Evolutionary conservation across 2,329 filamentous ascomycete genomes (phyloP), one percentile per base, ranked within the genome.

Genomic region (Shiraia sp.): DNA sequence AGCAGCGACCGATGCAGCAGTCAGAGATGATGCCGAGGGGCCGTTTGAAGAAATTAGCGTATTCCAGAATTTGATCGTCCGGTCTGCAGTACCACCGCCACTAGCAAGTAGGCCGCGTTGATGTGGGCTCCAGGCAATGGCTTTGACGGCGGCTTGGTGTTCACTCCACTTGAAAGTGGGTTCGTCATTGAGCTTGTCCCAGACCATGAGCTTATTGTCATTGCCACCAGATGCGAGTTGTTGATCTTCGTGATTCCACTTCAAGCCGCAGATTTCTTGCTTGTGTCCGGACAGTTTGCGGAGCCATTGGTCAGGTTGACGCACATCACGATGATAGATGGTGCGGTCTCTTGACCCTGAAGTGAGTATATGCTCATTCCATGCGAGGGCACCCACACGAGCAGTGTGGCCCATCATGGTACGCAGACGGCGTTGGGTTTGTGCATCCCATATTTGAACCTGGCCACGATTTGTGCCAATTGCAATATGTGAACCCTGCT

Each of bases 131-230:
- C 93, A 99, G 8, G 93, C 86, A 51, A 99, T 96, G 4, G 93
- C 93, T 70, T 99, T 99, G 36, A 99, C 93, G 7, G 93, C 93
- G 10, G 93, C 93, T 25, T 87, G 92, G 68, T 99, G 93, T 51
- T 96, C 91, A 13, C 88, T 87, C 70, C 96, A 97, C 58, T 95
- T 95, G 78, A 88, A 96, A 2, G 95, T 78, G 1, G 93, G 93
- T 6, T 90, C 88, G 57, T 95, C 88, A n/a, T 85, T 89, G 44
- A 96, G 79, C 66, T 95, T 95, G 61, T 99, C 93, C 93, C 93
- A 99, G 16, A 99, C 90, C 81, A 97, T 93, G 32, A 99, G 79
- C 68, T 97, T 97, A 74, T 99, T 99, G 74, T 99, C 93, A 69
- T 99, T 99, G 5, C 93, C 93, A 35, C 93, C 93, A 40, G 89